phyloP scores from a whole-genome alignment of 805 yeast genomes.

The Lipomyces oligophaga region DNA sequence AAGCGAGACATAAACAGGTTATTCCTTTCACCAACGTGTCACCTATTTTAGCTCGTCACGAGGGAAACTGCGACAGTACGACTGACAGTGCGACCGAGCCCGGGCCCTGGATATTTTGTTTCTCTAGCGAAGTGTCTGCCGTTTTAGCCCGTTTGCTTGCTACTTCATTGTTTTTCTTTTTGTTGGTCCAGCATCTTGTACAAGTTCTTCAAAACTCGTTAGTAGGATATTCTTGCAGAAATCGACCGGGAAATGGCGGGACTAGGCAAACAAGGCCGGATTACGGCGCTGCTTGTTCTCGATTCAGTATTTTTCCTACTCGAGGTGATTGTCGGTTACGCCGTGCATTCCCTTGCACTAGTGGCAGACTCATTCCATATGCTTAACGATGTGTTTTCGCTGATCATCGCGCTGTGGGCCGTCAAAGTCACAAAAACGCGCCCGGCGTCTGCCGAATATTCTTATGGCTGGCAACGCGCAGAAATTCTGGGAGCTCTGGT shows the following conservation, averaged over 20 bases:
- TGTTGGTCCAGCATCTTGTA: too few species aligned
- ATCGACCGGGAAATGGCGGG: conserved; percentile 12
- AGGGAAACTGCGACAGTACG: too few species aligned
- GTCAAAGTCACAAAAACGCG: conserved; percentile 80
- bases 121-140: too few species aligned
- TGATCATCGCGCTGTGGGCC: conserved; percentile 93
- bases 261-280: conserved; percentile 42
- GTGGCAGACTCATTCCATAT: conserved; percentile 97
- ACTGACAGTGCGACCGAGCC: too few species aligned
- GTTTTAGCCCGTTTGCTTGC: too few species aligned
- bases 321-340: conserved; percentile 81
- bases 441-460: conserved; percentile 81
- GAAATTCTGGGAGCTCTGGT: conserved; percentile 93
- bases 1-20: too few species aligned
- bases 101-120: too few species aligned
- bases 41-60: too few species aligned
- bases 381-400: conserved; percentile 89
- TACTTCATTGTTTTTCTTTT: too few species aligned
- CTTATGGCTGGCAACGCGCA: conserved; percentile 98
- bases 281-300: conserved; percentile 62
- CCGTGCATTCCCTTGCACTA: conserved; percentile 89
- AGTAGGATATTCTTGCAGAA: too few species aligned
- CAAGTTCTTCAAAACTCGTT: too few species aligned
- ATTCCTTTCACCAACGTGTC: too few species aligned
- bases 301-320: conserved; percentile 81